phyloP scores from a whole-genome alignment of 2,329 filamentous ascomycete species.

The Hypoxylon sp. region DNA sequence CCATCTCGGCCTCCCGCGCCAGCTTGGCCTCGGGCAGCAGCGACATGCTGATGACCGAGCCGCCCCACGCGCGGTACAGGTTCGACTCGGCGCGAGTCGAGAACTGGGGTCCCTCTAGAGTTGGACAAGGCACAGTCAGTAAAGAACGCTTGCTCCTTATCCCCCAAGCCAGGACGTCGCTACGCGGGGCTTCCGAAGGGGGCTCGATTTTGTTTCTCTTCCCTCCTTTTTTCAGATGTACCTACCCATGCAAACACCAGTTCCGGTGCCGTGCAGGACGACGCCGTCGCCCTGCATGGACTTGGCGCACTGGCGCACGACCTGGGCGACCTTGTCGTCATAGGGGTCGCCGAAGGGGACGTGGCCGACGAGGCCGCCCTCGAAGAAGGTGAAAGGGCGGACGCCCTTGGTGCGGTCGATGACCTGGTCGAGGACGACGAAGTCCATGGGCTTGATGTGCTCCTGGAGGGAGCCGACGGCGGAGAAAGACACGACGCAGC shows the following conservation, averaged over 20 bases:
- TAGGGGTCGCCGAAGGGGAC: slow-evolving; percentile 97
- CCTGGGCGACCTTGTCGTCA: slow-evolving; percentile 76
- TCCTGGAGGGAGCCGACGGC: slow-evolving; percentile 93
- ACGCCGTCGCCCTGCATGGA: slow-evolving; percentile 84
- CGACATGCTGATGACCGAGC: slow-evolving; percentile 98
- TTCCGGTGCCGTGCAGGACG: slow-evolving; percentile 83
- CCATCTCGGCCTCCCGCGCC: slow-evolving; percentile 93
- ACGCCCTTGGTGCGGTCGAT: slow-evolving; percentile 98
- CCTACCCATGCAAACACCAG: slow-evolving; percentile 89
- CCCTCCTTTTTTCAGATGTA: no score
- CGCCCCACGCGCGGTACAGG: slow-evolving; percentile 94
- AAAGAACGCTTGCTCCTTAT: no score
- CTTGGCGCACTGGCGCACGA: slow-evolving; percentile 79
- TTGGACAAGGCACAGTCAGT: slow-evolving; percentile 5
- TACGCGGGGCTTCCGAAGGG: no score
- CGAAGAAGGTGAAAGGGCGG: slow-evolving; percentile 94
- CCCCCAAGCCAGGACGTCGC: no score
- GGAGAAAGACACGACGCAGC: slow-evolving; percentile 91
- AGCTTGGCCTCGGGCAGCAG: slow-evolving; percentile 95
- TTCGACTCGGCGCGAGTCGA: slow-evolving; percentile 94
- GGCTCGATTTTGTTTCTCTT: no score
- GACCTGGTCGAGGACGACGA: slow-evolving; percentile 93
- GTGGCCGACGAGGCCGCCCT: slow-evolving; percentile 89
- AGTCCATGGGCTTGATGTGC: slow-evolving; percentile 93
- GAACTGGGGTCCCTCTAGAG: slow-evolving; percentile 98